These are phyloP conservation scores for Blumeria hordei DNA, from an alignment of 2,329 filamentous ascomycete species.

Conservation along the genomic window DNA sequence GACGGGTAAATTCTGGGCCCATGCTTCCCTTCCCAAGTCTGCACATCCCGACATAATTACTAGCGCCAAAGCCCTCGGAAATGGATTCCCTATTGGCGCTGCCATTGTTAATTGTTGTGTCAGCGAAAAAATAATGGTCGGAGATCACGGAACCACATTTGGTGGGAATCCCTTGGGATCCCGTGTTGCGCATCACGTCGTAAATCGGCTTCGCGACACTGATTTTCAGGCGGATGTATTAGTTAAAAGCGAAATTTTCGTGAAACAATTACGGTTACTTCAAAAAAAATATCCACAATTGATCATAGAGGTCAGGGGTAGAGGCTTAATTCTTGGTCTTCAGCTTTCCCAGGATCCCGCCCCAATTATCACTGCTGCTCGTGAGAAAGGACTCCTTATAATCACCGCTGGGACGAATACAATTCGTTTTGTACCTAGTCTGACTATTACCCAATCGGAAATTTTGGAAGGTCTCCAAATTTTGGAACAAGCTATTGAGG, in stretches of 20 bases:
- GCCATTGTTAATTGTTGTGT: constrained; percentile 38
- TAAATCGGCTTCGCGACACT: constrained; percentile 48
- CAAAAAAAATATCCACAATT: constrained; percentile 40
- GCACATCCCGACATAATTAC: constrained; percentile 88
- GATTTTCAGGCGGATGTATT: constrained; percentile 45
- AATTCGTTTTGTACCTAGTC: constrained; percentile 68
- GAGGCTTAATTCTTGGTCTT: constrained; percentile 65
- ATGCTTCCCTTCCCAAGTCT: constrained; percentile 44
- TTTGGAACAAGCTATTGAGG: constrained; percentile 37
- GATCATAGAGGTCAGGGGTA: constrained; percentile 57
- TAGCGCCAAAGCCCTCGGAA: constrained; percentile 85
- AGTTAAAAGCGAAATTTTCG: constrained; percentile 38
- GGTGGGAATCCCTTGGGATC: constrained; percentile 47
- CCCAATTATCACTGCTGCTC: constrained; percentile 57
- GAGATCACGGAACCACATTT: constrained; percentile 54
- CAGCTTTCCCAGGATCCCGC: constrained; percentile 55
- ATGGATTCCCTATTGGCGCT: constrained; percentile 86
- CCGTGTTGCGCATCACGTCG: constrained; percentile 62
- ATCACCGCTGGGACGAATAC: constrained; percentile 91
- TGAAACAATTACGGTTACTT: constrained; percentile 29
- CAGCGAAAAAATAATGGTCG: constrained; percentile 36
- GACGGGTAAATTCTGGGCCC: constrained; percentile 80
- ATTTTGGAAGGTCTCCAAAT: constrained; percentile 57
- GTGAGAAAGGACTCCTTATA: constrained; percentile 67
- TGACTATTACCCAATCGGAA: constrained; percentile 59